These are phyloP conservation scores for Microsporum audouinii DNA, from an alignment of 2,329 filamentous ascomycete species.

Conservation along the genomic window DNA sequence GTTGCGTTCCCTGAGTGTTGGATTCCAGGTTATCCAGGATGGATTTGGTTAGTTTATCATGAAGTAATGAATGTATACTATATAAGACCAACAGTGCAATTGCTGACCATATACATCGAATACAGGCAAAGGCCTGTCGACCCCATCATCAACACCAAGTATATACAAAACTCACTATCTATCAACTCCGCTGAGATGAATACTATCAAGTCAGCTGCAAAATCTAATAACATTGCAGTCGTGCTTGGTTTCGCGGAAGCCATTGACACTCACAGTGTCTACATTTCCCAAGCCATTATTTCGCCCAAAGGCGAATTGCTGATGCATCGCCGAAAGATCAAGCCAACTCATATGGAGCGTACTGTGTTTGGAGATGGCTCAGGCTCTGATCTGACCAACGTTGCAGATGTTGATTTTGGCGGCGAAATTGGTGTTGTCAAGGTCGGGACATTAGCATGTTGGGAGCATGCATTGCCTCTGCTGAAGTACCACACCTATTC, in stretches of 20 bases:
- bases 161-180: constrained; percentile 25
- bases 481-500: constrained; percentile 38
- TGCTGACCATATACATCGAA: not conserved
- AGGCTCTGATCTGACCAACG: constrained; percentile 28
- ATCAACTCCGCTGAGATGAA: constrained; percentile 29
- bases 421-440: constrained; percentile 11
- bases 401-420: constrained; percentile 32
- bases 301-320: constrained; percentile 31
- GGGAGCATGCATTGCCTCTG: constrained; percentile 43
- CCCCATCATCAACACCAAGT: constrained; percentile 21
- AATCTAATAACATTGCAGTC: constrained; percentile 32
- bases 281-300: constrained; percentile 40
- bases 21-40: constrained; percentile 46
- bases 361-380: constrained; percentile 40
- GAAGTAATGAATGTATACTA: not conserved
- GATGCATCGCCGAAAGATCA: constrained; percentile 39
- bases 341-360: constrained; percentile 44
- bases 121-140: constrained; percentile 26
- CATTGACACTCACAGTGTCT: constrained; percentile 26
- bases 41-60: constrained; percentile 29
- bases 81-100: not conserved
- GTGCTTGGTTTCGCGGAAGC: constrained; percentile 37
- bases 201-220: constrained; percentile 25
- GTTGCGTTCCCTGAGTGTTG: constrained; percentile 46
- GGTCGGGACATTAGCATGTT: constrained; percentile 40